Percentiles rank a stretch among this genome's conserved stretches.
These are phyloP conservation scores for Penicillium sp. DNA, from an alignment of 2,329 filamentous ascomycete species.

Conservation along the genomic window DNA sequence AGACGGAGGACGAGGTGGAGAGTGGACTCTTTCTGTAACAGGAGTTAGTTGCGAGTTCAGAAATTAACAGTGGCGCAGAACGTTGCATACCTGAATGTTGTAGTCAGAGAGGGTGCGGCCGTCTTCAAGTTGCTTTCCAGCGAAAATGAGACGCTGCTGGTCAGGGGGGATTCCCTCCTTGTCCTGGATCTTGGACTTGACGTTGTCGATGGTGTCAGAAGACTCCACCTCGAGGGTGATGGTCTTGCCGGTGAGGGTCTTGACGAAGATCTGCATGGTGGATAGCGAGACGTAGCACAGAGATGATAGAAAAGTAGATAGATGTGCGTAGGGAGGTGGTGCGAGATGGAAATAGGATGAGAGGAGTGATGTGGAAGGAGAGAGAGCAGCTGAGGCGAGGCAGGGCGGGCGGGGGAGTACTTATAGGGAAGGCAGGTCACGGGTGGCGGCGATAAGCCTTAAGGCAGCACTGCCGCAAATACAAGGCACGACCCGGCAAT, in stretches of 20 bases:
- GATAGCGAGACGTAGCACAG: conserved; percentile 4
- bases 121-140: conserved; percentile 57
- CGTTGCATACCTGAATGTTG: conserved; percentile 41
- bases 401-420: conserved; percentile 20
- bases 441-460: conserved; percentile 17
- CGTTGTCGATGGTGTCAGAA: conserved; percentile 50
- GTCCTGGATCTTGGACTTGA: conserved; percentile 58
- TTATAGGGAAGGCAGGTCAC: conserved; percentile 22
- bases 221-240: conserved; percentile 51
- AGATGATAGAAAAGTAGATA: conserved; percentile 3
- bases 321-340: conserved; percentile 4
- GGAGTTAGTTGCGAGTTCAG: not conserved
- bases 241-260: conserved; percentile 69
- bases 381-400: conserved; percentile 8
- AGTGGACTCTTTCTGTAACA: conserved; percentile 55
- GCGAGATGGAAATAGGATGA: conserved; percentile 9
- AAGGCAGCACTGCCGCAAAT: conserved; percentile 11
- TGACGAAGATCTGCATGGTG: conserved; percentile 97
- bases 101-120: conserved; percentile 54
- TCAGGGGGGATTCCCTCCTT: conserved; percentile 59
- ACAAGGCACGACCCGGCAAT: not conserved
- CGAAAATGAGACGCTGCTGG: conserved; percentile 57
- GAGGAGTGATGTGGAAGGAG: conserved; percentile 12
- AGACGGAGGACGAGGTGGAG: conserved; percentile 74
- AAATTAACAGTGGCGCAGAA: not conserved